Conservation (phyloP, 2,329 filamentous ascomycete species). For the Trichoderma lentiforme region DNA sequence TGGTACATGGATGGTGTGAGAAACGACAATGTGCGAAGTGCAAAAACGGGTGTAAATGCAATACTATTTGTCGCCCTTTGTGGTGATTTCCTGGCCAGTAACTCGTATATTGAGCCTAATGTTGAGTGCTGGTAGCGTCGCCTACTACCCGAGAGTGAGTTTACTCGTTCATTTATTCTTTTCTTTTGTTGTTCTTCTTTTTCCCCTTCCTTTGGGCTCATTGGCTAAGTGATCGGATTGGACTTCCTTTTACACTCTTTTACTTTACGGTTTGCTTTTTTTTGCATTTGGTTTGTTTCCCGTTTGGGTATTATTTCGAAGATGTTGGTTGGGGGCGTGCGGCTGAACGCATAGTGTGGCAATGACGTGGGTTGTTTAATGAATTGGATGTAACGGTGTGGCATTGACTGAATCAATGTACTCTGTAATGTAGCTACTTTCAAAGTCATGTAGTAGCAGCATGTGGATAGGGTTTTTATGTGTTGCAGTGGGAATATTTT, state of each 20-base stretch:
- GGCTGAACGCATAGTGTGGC: neutral
- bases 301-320: neutral
- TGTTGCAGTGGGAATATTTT: neutral
- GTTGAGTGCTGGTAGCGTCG: neutral
- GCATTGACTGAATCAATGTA: neutral
- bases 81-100: neutral
- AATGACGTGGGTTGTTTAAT: neutral
- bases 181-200: neutral
- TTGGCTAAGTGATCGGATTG: neutral
- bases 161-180: neutral
- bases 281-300: neutral
- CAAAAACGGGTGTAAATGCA: neutral
- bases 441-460: neutral
- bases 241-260: neutral
- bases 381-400: constrained; percentile 1
- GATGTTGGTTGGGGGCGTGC: neutral
- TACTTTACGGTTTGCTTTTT: too few relatives aligned
- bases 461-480: neutral
- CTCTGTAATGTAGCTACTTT: neutral
- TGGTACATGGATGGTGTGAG: neutral
- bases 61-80: neutral
- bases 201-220: neutral
- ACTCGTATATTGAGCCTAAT: neutral
- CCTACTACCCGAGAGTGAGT: neutral
- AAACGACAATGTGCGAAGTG: neutral